Percentiles rank a stretch among this genome's conserved stretches.
These are phyloP conservation scores for Colletotrichum paranaense DNA, from an alignment of 2,329 filamentous ascomycete genomes.

Conservation along the genomic window DNA sequence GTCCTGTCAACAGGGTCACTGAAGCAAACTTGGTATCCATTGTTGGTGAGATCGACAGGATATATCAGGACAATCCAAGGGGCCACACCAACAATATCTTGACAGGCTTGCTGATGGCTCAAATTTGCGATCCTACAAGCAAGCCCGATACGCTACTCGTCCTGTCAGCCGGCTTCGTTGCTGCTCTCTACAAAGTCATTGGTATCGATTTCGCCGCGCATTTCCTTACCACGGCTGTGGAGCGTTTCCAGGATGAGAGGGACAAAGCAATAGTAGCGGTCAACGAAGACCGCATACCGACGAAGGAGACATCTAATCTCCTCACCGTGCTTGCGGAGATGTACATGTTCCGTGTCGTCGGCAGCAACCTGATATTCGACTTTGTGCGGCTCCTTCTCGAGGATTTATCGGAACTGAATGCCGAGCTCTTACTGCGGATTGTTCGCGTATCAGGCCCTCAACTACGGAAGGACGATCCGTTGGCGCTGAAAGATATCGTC, in stretches of 20 bases:
- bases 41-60: constrained; percentile 80
- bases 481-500: constrained; percentile 89
- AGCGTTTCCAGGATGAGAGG: constrained; percentile 78
- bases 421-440: constrained; percentile 86
- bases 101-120: constrained; percentile 80
- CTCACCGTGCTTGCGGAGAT: constrained; percentile 86
- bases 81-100: constrained; percentile 87
- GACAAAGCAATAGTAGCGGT: constrained; percentile 51
- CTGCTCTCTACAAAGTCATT: constrained; percentile 86
- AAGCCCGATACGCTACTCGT: constrained; percentile 92
- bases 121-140: constrained; percentile 81
- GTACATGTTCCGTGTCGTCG: constrained; percentile 92
- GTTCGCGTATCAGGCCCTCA: constrained; percentile 86
- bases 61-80: constrained; percentile 88
- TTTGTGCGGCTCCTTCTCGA: constrained; percentile 83
- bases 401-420: constrained; percentile 84
- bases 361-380: constrained; percentile 87
- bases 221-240: constrained; percentile 81
- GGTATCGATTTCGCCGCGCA: constrained; percentile 92
- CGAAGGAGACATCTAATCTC: constrained; percentile 79
- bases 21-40: constrained; percentile 91
- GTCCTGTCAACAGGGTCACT: constrained; percentile 91
- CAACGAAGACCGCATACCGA: constrained; percentile 42
- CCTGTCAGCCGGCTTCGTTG: constrained; percentile 88
- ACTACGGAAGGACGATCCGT: constrained; percentile 88